Evolutionary conservation across 352 stramenopile species (phyloP).

Genomic region (Phytophthora sansomeana): DNA sequence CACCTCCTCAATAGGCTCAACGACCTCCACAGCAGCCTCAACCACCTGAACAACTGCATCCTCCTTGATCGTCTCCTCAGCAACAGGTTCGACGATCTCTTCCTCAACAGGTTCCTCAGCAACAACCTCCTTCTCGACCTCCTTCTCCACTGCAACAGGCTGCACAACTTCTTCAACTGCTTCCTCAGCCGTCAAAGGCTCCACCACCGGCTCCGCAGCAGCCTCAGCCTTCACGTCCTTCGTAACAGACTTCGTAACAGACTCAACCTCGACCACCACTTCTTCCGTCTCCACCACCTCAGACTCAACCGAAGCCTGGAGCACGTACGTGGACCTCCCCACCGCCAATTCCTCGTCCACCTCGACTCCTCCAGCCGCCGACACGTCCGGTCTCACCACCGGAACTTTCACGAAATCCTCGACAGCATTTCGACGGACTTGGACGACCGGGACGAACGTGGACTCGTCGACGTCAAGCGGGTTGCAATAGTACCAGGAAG

Average conservation of each 20-base stretch:
- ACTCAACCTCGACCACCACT: neutral
- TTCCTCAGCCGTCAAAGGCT: neutral
- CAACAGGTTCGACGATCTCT: neutral
- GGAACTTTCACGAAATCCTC: neutral
- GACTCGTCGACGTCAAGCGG: constrained; percentile 14
- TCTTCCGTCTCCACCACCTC: neutral
- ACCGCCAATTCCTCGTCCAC: constrained; percentile 32
- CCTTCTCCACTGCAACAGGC: constrained; percentile 3
- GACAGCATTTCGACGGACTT: constrained; percentile 21
- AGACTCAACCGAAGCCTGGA: constrained; percentile 8
- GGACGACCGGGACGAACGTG: constrained; percentile 13
- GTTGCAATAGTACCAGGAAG: constrained; percentile 41
- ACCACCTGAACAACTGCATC: neutral
- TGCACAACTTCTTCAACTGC: neutral
- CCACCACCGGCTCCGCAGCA: neutral
- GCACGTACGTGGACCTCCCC: constrained; percentile 24
- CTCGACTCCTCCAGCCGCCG: constrained; percentile 1
- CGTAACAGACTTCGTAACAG: neutral
- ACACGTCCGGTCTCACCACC: neutral
- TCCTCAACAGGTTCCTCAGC: neutral
- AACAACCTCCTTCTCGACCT: neutral
- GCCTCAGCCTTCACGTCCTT: neutral
- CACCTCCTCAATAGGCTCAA: neutral
- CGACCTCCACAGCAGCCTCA: neutral
- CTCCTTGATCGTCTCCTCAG: neutral